Base-by-base conservation (phyloP, 106 monocot genomes). In the Alisma plantagoaquatica region DNA sequence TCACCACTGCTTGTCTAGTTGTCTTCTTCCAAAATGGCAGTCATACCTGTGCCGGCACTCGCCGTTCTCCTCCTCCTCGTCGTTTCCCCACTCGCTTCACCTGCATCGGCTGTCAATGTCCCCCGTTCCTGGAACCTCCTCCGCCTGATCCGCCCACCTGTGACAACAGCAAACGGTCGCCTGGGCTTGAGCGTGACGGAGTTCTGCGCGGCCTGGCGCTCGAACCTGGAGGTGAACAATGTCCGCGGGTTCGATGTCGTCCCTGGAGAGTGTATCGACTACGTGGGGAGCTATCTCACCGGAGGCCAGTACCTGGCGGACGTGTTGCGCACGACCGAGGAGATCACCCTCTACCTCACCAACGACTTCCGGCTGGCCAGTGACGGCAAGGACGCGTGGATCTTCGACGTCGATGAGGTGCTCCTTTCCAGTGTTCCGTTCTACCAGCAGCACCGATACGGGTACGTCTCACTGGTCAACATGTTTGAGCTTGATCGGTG, bases 371-470 rank as follows among this genome's bases (percentile, higher is more conserved):
- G 6, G 1, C 51, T 59, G 14, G 43, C 24, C 22, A 49, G 31
- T 4, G 81, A 81, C n/a, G 64, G 68, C 14, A 71, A 63, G 28
- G 81, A 81, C 25, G 67, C 75, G 0, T 81, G 81, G 81, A 35
- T 81, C 32, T 81, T 81, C 23, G 81, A 81, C 60, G 46, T 75
- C 14, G 81, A 81, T 25, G 81, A 81, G 25, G 72, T 72, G 1
- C 67, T 81, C 31, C 55, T 81, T 26, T 72, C 81, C 53, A 75
- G 68, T 9, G 10, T 68, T 5, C 68, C 81, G 0, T 81, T 53
- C 56, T 81, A 41, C 68, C 42, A 75, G 68, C 48, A 56, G 29
- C 59, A 68, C 55, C 49, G 59, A 0, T 81, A 59, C 31, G 81
- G 75, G 81, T 76, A 66, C 19, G 44, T 21, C 15, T 6, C 4